Conservation (phyloP, 177 flowering plant species). For the Vitis hybrid region DNA sequence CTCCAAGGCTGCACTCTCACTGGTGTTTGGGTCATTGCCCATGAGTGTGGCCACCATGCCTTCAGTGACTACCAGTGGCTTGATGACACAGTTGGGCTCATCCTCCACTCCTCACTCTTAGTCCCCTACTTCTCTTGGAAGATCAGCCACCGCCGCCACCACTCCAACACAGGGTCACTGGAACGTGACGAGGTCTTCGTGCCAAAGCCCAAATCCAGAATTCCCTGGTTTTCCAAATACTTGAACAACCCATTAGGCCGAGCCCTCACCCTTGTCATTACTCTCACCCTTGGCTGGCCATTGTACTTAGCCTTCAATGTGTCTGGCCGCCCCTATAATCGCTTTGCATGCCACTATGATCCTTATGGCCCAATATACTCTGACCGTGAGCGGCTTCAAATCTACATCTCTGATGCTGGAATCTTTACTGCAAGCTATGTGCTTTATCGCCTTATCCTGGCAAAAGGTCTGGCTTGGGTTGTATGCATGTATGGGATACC, state of each 20-base stretch:
- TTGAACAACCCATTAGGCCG: constrained; percentile 40
- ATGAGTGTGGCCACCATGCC: constrained; percentile 43
- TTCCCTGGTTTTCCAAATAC: constrained; percentile 28
- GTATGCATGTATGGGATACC: constrained; percentile 30
- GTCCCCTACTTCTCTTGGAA: constrained; percentile 44
- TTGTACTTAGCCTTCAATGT: constrained; percentile 38
- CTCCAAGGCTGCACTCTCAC: constrained; percentile 31
- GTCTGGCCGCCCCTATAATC: constrained; percentile 34
- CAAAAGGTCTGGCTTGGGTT: constrained; percentile 30
- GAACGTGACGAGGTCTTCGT: constrained; percentile 42
- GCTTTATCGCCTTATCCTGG: constrained; percentile 15
- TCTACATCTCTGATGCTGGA: constrained; percentile 30
- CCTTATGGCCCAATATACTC: constrained; percentile 38
- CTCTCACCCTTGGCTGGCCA: constrained; percentile 39
- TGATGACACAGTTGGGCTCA: constrained; percentile 30
- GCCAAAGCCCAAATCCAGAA: constrained; percentile 28
- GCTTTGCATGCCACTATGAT: constrained; percentile 42
- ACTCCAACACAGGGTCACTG: constrained; percentile 37
- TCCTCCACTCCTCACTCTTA: constrained; percentile 33
- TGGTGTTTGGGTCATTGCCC: constrained; percentile 42
- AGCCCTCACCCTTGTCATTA: constrained; percentile 12
- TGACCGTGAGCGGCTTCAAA: constrained; percentile 29
- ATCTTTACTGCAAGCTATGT: constrained; percentile 12
- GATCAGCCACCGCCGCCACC: constrained; percentile 43
- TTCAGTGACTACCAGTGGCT: constrained; percentile 33